Evolutionary conservation across 2,329 filamentous ascomycete species (phyloP), one percentile per base, ranked within the genome.

Genomic region (Raffaelea albimanens): DNA sequence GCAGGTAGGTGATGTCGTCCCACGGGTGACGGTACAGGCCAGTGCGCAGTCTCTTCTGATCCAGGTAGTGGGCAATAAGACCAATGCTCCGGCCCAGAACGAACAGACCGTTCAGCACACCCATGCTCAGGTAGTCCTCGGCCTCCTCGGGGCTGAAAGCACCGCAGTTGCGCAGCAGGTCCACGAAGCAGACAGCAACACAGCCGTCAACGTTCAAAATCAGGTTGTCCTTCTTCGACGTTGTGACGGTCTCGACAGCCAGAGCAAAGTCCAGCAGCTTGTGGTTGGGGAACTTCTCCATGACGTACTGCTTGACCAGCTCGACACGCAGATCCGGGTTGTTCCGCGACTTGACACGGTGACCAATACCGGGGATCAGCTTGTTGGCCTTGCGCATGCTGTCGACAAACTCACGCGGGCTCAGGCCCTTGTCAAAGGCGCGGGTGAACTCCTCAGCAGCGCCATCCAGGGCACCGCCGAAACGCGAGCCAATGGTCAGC

Each of bases 311-410:
- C 80, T 97, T 98, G 65, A 98, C 93, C 50, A 98, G 85, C 76
- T 97, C 91, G 59, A 98, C 93, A 79, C 93, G 93, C 59, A 98
- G 84, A 82, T 98, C 93, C 54, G 93, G 93, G 83, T 98, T 98
- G 81, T 97, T 96, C 63, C 93, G 86, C 57, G 93, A 98, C 82
- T 98, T 98, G 78, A 98, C 87, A 71, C 90, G 88, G 81, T 98
- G 93, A 60, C 93, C 93, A 61, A 98, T 98, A 78, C 93, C 93
- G 55, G 93, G 93, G 60, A 98, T 97, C 60, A 98, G 89, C 81
- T 97, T 98, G 84, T 98, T 98, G 73, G 93, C 88, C 79, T 97
- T 98, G 71, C 93, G 83, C 91, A 97, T 97, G 59, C 77, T 87
- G 75, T 98, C 93, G 57, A 98, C 93, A 61, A 98, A 98, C 72